A percentile compares a stretch with the other conserved stretches of the same genome.
These are phyloP conservation scores for Boehmeria nivea DNA, from an alignment of 306 rosid genomes.

Conservation along the genomic window DNA sequence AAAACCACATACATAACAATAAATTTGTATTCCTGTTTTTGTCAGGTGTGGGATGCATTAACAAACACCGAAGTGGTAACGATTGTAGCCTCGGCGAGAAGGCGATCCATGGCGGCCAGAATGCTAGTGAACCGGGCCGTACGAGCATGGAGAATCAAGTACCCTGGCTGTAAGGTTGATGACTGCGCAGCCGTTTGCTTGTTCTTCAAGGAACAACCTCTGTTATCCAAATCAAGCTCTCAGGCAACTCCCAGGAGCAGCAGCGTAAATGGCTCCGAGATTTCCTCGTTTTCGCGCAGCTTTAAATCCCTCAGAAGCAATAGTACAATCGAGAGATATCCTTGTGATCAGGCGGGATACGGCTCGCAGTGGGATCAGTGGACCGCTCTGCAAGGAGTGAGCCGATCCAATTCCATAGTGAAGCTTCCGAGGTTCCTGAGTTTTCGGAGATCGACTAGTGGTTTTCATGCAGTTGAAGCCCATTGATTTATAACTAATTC, in stretches of 20 bases:
- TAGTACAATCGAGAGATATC: neutral
- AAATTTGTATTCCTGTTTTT: neutral
- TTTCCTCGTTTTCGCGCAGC: conserved; percentile 10
- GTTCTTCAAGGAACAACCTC: conserved; percentile 47
- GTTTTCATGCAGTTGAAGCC: conserved; percentile 23
- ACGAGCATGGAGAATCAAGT: conserved; percentile 53
- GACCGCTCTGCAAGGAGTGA: conserved; percentile 38
- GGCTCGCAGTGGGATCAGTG: conserved; percentile 9
- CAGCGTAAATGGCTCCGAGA: conserved; percentile 17
- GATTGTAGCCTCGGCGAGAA: conserved; percentile 68
- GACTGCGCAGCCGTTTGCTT: conserved; percentile 71
- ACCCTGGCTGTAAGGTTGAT: conserved; percentile 55
- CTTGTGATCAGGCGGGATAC: no score
- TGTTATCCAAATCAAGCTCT: conserved; percentile 16
- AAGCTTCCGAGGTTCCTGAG: conserved; percentile 37
- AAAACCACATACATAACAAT: neutral
- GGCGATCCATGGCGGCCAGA: conserved; percentile 57
- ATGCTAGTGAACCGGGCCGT: conserved; percentile 57
- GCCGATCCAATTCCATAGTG: conserved; percentile 42
- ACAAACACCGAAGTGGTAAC: conserved; percentile 64
- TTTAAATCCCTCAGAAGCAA: conserved; percentile 6
- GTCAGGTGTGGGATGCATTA: conserved; percentile 87
- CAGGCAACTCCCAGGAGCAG: neutral
- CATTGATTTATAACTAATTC: neutral
- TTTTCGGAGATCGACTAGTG: conserved; percentile 24